Evolutionary conservation across 768 basidiomycete genomes (phyloP).

Genomic region (Psilocybe subaeruginosa): DNA sequence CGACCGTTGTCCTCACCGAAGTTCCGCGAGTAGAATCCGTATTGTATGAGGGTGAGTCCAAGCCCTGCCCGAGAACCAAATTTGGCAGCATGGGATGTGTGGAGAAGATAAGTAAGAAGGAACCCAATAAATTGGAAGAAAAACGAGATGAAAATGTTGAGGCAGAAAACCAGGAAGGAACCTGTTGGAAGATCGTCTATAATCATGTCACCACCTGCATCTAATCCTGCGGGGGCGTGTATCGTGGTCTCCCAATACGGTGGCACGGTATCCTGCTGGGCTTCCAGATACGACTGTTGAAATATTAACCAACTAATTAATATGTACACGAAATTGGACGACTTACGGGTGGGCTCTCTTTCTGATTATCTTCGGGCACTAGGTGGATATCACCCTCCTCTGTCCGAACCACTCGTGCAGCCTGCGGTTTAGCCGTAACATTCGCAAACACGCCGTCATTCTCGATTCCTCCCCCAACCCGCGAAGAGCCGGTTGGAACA

Average conservation of each 20-base stretch:
- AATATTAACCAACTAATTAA: neutral
- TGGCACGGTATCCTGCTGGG: slow-evolving; percentile 88
- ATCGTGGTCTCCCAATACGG: slow-evolving; percentile 98
- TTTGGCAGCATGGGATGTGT: slow-evolving; percentile 91
- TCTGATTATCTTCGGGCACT: slow-evolving; percentile 81
- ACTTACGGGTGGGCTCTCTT: slow-evolving; percentile 85
- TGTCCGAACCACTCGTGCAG: slow-evolving; percentile 43
- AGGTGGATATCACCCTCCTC: slow-evolving; percentile 61
- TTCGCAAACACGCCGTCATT: slow-evolving; percentile 98
- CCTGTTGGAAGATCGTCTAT: slow-evolving; percentile 93
- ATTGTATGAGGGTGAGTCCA: slow-evolving; percentile 94
- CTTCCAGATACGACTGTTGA: slow-evolving; percentile 79
- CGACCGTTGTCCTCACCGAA: slow-evolving; percentile 27
- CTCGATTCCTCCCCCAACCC: slow-evolving; percentile 69
- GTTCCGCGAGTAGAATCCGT: slow-evolving; percentile 74
- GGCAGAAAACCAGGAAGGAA: slow-evolving; percentile 68
- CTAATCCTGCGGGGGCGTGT: slow-evolving; percentile 67
- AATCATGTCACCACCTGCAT: slow-evolving; percentile 62
- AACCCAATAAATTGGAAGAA: slow-evolving; percentile 98
- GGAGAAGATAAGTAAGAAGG: slow-evolving; percentile 90
- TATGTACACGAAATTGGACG: neutral
- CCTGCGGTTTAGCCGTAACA: slow-evolving; percentile 84
- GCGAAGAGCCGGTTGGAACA: slow-evolving; percentile 43
- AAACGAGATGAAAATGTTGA: slow-evolving; percentile 84
- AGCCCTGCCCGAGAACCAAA: slow-evolving; percentile 93